Percentiles rank a stretch among this genome's conserved stretches.
phyloP scores from a whole-genome alignment of 2,329 filamentous ascomycete species.

The Hymenoscyphus scutula region DNA sequence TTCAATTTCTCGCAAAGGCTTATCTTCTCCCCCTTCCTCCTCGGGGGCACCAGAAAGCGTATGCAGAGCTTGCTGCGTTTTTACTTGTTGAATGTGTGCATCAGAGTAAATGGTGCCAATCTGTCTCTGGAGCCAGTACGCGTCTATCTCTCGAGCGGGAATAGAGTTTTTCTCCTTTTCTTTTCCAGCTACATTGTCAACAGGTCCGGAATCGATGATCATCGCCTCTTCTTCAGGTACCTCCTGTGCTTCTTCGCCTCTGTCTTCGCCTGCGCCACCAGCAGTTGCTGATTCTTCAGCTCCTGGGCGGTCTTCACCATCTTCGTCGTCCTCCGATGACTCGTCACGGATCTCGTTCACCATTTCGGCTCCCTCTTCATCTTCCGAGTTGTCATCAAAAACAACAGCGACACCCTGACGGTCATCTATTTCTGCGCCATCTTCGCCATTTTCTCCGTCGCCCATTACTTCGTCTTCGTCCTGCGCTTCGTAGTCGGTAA shows the following conservation, averaged over 20 bases:
- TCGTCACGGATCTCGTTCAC: conserved; percentile 87
- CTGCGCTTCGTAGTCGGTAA: conserved; percentile 95
- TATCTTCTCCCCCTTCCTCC: conserved; percentile 76
- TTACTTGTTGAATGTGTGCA: conserved; percentile 89
- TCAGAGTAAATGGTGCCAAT: conserved; percentile 87
- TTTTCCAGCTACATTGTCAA: conserved; percentile 45
- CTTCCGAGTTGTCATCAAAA: conserved; percentile 87
- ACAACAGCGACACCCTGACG: conserved; percentile 96
- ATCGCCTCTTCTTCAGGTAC: conserved; percentile 69
- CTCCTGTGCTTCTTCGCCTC: conserved; percentile 48
- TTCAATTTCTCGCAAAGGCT: conserved; percentile 86
- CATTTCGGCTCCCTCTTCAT: conserved; percentile 74
- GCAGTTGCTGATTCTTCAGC: conserved; percentile 49
- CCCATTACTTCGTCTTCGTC: conserved; percentile 90
- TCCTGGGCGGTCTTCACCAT: conserved; percentile 57
- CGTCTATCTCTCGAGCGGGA: conserved; percentile 86
- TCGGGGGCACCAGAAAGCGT: conserved; percentile 76
- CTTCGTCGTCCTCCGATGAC: conserved; percentile 75
- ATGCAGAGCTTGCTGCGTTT: conserved; percentile 78
- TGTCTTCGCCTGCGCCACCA: conserved; percentile 48
- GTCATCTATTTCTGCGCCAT: conserved; percentile 82
- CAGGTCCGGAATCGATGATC: conserved; percentile 70
- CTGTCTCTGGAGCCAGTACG: conserved; percentile 94
- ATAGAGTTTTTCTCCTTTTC: conserved; percentile 61
- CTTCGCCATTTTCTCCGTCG: conserved; percentile 61